phyloP scores from a whole-genome alignment of 345 rosid species.

The Salix suchowensis region DNA sequence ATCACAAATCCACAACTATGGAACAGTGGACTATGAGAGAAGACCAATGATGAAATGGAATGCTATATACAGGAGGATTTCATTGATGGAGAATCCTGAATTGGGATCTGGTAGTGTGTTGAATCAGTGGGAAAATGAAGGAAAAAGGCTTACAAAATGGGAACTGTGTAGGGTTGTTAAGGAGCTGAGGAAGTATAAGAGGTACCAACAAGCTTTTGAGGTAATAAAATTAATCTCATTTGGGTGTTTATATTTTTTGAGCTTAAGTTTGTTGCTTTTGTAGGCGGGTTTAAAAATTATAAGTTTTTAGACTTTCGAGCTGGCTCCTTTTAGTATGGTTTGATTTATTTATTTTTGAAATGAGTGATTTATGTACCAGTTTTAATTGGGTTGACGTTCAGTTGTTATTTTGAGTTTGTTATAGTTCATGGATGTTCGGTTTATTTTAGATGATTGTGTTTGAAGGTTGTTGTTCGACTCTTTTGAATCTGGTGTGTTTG shows the following conservation, averaged over 20 bases:
- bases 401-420: not conserved
- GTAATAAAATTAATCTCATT: conserved; percentile 21
- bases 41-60: conserved; percentile 75
- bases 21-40: conserved; percentile 68
- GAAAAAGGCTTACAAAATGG: conserved; percentile 70
- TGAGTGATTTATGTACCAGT: not conserved
- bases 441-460: not conserved
- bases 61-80: conserved; percentile 65
- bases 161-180: conserved; percentile 87
- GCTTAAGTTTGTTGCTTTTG: not conserved
- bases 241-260: not conserved
- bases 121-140: conserved; percentile 65
- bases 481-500: not conserved
- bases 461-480: not conserved
- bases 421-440: not conserved
- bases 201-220: conserved; percentile 75
- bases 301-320: not conserved
- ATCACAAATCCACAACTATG: conserved; percentile 65
- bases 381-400: not conserved
- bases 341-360: not conserved
- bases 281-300: not conserved
- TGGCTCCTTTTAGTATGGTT: not conserved
- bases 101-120: conserved; percentile 62
- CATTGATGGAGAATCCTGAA: conserved; percentile 71
- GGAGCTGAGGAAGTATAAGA: conserved; percentile 81